Conservation (phyloP, 768 basidiomycete genomes). For the Amanita rimosa region DNA sequence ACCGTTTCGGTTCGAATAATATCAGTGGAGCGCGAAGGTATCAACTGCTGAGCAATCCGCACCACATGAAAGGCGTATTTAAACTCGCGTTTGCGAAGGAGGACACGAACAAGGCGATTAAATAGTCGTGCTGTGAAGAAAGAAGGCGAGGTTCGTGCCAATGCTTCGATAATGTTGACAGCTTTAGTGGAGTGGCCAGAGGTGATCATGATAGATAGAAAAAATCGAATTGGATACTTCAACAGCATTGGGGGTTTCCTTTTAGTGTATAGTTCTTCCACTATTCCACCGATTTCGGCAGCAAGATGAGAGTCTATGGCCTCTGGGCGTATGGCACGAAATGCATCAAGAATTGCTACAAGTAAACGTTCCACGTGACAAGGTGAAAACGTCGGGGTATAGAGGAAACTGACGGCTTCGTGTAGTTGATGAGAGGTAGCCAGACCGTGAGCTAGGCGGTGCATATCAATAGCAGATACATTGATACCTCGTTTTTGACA, state of each 20-base stretch:
- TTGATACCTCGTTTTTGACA: constrained; percentile 13
- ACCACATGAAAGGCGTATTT: constrained; percentile 21
- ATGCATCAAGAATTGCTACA: constrained; percentile 22
- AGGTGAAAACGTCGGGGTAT: constrained; percentile 16
- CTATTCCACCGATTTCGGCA: constrained; percentile 20
- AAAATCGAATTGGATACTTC: constrained; percentile 37
- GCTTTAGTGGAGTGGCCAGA: constrained; percentile 24
- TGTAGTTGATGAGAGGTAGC: constrained; percentile 18
- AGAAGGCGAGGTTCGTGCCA: constrained; percentile 20
- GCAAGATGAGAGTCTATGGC: constrained; percentile 19
- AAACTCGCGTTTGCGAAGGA: constrained; percentile 31
- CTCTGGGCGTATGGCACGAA: constrained; percentile 22
- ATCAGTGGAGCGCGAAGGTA: constrained; percentile 12
- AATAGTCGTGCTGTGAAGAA: constrained; percentile 32
- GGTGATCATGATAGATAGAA: constrained; percentile 27
- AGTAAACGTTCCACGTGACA: constrained; percentile 25
- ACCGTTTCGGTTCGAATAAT: constrained; percentile 22
- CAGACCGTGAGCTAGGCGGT: constrained; percentile 21
- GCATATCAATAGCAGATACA: constrained; percentile 13
- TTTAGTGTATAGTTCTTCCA: constrained; percentile 24
- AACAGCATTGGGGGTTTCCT: constrained; percentile 17
- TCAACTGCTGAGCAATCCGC: constrained; percentile 10
- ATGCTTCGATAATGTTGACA: constrained; percentile 26
- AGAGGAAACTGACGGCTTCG: constrained; percentile 23
- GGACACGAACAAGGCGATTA: constrained; percentile 23